Base-by-base conservation (phyloP, 1,284 basidiomycete species). In the Sporisorium sorghi region DNA sequence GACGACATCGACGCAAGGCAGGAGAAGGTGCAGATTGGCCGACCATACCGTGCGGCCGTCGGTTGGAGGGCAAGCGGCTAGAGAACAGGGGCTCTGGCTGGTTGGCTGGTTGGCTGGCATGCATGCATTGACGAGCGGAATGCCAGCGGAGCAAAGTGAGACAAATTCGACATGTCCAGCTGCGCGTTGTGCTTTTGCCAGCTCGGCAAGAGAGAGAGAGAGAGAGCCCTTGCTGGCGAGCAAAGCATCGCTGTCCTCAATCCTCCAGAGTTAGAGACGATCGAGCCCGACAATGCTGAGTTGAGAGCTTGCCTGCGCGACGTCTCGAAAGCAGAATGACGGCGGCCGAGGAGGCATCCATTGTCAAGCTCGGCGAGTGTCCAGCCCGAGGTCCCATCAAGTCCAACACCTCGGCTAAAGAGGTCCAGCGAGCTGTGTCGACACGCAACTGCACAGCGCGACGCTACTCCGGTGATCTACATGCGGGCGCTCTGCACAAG, bases 401-500 rank as follows among this genome's bases (percentile, higher is more conserved):
- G n/a, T n/a, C n/a, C n/a, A n/a, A n/a, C n/a, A n/a, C n/a, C n/a
- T n/a, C n/a, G n/a, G n/a, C n/a, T n/a, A n/a, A n/a, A 30, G 28
- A 30, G 28, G 28, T 5, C 28, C n/a, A n/a, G n/a, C n/a, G n/a
- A n/a, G n/a, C n/a, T n/a, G n/a, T 30, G 28, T 30, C 28, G 28
- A 30, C 28, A 30, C 9, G 28, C 28, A n/a, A n/a, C n/a, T n/a
- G n/a, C n/a, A n/a, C 30, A 37, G 35, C 35, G 15, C 48, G 21
- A 50, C 50, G 49, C 48, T 46, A 52, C 28, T 42, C 57, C 57
- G 48, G 30, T 42, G 48, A 46, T 50, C 42, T 51, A 14, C 33
- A 3, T 14, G 3, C 3, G 33, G n/a, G n/a, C n/a, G n/a, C n/a
- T n/a, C 33, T 9, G 33, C 33, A 35, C 33, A 35, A 35, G 33